Conservation (phyloP, 768 basidiomycete genomes). For the Lanmaoa pseudosensibilis region DNA sequence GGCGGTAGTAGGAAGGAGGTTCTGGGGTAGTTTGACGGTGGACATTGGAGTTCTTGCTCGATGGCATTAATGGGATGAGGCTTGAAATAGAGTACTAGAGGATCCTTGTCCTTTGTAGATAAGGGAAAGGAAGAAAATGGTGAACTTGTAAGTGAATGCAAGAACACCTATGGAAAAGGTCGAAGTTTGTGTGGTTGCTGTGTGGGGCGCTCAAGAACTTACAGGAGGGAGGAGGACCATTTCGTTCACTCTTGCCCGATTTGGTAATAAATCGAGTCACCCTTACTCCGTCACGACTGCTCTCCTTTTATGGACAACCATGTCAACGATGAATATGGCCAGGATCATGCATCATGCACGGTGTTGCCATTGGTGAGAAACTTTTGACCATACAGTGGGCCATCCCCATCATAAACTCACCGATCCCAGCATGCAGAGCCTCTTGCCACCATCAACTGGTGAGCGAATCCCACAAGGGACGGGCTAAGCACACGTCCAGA, state of each 20-base stretch:
- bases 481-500: neutral
- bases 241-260: slow-evolving; percentile 8
- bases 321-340: too few species aligned
- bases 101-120: slow-evolving; percentile 23
- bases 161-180: slow-evolving; percentile 23
- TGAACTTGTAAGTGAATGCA: slow-evolving; percentile 36
- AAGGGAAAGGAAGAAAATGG: slow-evolving; percentile 10
- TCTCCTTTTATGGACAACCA: slow-evolving; percentile 20
- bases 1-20: slow-evolving; percentile 23
- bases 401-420: slow-evolving; percentile 20
- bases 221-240: slow-evolving; percentile 25
- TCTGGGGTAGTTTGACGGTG: slow-evolving; percentile 22
- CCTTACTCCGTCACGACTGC: neutral
- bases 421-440: slow-evolving; percentile 15
- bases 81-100: slow-evolving; percentile 14
- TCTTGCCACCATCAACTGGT: neutral
- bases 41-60: slow-evolving; percentile 27
- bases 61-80: slow-evolving; percentile 31
- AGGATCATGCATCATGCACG: slow-evolving; percentile 17
- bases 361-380: slow-evolving; percentile 19
- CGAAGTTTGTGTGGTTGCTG: slow-evolving; percentile 22
- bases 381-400: slow-evolving; percentile 12
- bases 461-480: neutral
- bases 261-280: slow-evolving; percentile 23
- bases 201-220: slow-evolving; percentile 15